Evolutionary conservation across 306 rosid genomes (phyloP).

Genomic region (Cotoneaster glaucophyllus): DNA sequence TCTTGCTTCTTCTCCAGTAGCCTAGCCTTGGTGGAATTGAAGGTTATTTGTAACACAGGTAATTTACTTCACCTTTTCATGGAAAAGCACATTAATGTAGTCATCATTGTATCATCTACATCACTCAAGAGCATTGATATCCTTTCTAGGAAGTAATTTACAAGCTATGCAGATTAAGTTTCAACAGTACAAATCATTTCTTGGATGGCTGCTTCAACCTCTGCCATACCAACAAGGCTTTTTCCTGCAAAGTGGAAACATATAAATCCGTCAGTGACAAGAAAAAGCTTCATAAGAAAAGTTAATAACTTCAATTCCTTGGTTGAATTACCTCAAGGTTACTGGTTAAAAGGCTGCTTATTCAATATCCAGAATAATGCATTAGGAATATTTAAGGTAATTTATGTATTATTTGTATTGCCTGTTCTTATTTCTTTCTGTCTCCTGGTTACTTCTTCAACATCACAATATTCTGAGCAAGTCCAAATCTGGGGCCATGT

Average conservation of each 20-base stretch:
- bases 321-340: background rate
- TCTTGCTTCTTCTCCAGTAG: no score
- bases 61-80: constrained; percentile 53
- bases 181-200: constrained; percentile 34
- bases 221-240: constrained; percentile 60
- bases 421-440: no score
- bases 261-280: constrained; percentile 12
- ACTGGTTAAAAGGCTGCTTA: background rate
- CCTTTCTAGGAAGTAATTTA: background rate
- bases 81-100: background rate
- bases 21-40: no score
- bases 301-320: background rate
- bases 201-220: constrained; percentile 86
- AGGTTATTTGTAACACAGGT: no score
- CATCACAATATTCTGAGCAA: background rate
- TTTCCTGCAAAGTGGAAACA: constrained; percentile 37
- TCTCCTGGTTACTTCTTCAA: background rate
- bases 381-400: no score
- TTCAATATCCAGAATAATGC: background rate
- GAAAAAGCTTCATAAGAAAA: constrained; percentile 5
- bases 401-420: no score
- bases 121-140: constrained; percentile 4
- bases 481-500: background rate
- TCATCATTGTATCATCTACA: background rate
- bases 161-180: background rate